Evolutionary conservation across 2,329 filamentous ascomycete species (phyloP).

Genomic region (Hyphodiscus sp.): DNA sequence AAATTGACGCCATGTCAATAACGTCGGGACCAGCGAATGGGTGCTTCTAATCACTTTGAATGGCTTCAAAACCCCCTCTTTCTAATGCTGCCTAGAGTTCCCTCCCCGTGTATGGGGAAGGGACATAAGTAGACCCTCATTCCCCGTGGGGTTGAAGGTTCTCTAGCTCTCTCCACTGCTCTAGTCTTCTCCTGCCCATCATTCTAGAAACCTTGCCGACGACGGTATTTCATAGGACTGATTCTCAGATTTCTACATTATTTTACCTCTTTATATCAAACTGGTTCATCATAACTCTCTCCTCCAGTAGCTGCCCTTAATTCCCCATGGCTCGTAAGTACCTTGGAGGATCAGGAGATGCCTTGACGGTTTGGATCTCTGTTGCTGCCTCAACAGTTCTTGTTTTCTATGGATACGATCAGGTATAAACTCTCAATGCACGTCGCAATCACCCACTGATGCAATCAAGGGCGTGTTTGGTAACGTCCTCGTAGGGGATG

Average conservation of each 20-base stretch:
- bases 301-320: neutral
- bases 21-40: neutral
- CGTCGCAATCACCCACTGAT: neutral
- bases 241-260: too few relatives aligned
- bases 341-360: slow-evolving; percentile 43
- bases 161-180: neutral
- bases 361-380: slow-evolving; percentile 46
- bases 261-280: too few relatives aligned
- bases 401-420: slow-evolving; percentile 43
- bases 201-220: neutral
- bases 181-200: neutral
- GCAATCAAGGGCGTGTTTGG: slow-evolving; percentile 27
- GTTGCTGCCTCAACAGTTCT: slow-evolving; percentile 43
- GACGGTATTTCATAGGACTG: too few relatives aligned
- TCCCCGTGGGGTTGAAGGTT: neutral
- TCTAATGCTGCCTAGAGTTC: neutral
- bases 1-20: neutral
- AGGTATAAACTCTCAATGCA: slow-evolving; percentile 21
- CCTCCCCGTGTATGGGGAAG: neutral
- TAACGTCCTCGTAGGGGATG: slow-evolving; percentile 37
- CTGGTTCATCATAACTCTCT: too few relatives aligned
- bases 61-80: neutral
- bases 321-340: slow-evolving; percentile 38
- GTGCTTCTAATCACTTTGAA: neutral
- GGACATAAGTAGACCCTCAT: neutral